Base-by-base conservation (phyloP, 2,329 filamentous ascomycete species). In the Sclerotinia subarctica region DNA sequence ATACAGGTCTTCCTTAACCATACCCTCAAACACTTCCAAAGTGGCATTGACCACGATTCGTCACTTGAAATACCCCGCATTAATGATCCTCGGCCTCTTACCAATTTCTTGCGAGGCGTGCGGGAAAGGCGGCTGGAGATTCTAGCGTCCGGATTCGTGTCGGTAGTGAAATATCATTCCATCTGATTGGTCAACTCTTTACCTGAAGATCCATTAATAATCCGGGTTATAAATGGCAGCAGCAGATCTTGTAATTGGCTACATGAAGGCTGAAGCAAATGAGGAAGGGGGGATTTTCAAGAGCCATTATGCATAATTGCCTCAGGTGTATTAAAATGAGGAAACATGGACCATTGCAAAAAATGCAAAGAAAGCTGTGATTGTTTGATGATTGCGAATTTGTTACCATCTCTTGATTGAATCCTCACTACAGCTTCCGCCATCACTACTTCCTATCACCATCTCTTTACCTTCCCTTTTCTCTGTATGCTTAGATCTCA, bases 221-320 rank as follows among this genome's bases (percentile, higher is more conserved):
- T 35, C 52, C 38, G 6, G 5, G 6, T 29, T 29, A 46, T 15
- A 29, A 26, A 19, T 13, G 11, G 2, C 17, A 13, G 2, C 17
- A 13, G 19, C n/a, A 17, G n/a, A 44, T 10, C 13, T n/a, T 15
- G 4, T 59, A 6, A 47, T 57, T 57, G n/a, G 35, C 35, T 42
- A 42, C 35, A 54, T 17, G 11, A n/a, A n/a, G n/a, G n/a, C n/a
- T n/a, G n/a, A 64, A 21, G 15, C 15, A 32, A 32, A 52, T n/a
- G 3, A 6, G 35, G 46, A 10, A 49, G 29, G 46, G 44, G 32
- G 24, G 24, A 35, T 35, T 57, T 10, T 21, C 46, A n/a, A 35
- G 15, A 57, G 35, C 42, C 54, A 29, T 29, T n/a, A 64, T 66
- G 64, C 52, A 66, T 59, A 10, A 38, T 38, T 59, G 64, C 64